phyloP scores from a whole-genome alignment of 2,329 filamentous ascomycete species.

The Fusarium virguliforme region DNA sequence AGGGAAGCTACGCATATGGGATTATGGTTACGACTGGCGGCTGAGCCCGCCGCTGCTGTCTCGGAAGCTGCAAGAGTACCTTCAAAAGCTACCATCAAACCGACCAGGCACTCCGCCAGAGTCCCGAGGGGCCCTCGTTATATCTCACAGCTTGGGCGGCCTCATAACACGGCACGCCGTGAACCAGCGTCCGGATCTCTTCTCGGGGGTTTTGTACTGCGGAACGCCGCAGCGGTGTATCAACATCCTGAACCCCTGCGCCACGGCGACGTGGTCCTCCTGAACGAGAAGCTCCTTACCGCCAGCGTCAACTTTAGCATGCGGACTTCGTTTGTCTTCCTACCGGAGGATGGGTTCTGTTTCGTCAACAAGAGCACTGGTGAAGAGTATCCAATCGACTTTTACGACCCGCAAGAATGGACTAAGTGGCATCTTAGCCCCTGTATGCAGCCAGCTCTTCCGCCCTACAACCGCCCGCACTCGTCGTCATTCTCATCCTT shows the following conservation, averaged over 20 bases:
- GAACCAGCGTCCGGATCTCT: conserved; percentile 87
- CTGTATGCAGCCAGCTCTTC: conserved; percentile 78
- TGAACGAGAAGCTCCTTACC: conserved; percentile 91
- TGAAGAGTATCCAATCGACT: conserved; percentile 86
- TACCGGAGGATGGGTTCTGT: conserved; percentile 89
- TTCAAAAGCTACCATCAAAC: conserved; percentile 84
- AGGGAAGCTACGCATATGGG: conserved; percentile 84
- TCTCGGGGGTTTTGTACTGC: conserved; percentile 88
- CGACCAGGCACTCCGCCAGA: conserved; percentile 66
- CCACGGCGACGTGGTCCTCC: conserved; percentile 91
- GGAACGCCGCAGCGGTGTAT: conserved; percentile 89
- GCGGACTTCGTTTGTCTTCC: conserved; percentile 85
- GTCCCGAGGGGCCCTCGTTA: conserved; percentile 80
- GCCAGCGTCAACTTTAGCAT: conserved; percentile 95
- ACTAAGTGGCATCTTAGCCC: conserved; percentile 84
- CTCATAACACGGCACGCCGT: conserved; percentile 91
- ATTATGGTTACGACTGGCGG: conserved; percentile 97
- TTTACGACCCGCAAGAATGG: conserved; percentile 87
- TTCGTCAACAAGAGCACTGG: conserved; percentile 88
- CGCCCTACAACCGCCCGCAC: conserved; percentile 65
- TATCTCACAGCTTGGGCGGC: conserved; percentile 90
- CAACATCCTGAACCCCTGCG: conserved; percentile 93
- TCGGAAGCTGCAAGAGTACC: conserved; percentile 78
- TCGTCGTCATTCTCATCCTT: conserved; percentile 65
- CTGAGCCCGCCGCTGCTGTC: conserved; percentile 86